Evolutionary conservation across 148 eudicot genomes (phyloP), one percentile per base, ranked within the genome.

Genomic region (Nepenthes gracilis): DNA sequence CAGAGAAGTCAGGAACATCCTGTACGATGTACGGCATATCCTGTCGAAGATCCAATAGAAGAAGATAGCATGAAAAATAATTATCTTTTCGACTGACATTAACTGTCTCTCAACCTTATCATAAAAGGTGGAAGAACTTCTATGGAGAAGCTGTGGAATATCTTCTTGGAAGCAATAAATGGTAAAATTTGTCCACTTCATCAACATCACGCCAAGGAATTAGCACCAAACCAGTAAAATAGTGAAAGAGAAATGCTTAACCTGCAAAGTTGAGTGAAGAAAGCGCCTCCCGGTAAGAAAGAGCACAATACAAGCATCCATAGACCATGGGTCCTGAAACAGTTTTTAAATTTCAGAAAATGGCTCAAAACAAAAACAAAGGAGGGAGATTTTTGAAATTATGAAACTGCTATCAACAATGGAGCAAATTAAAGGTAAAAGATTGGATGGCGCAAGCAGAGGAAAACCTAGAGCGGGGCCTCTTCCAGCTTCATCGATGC

Each of bases 401-500:
- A 35, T 34, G 57, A 9, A 55, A 68, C 53, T 10, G 53, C 4
- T 40, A 40, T 40, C 8, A 40, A 1, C 45, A 3, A 40, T 40
- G 4, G 4, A 35, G 47, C 23, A 54, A 54, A 35, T 43, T 12
- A 6, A 23, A 36, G 23, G 37, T 60, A 58, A 54, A 48, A 32
- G 1, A 33, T 10, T 50, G 36, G 1, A 45, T 6, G 47, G 8
- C 8, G 9, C 7, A 67, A 5, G 51, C 35, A 57, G 36, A 51
- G 55, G 57, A 35, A 64, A 72, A 83, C 98, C 98, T 80, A 93
- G 77, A 68, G 88, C 98, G 57, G 98, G 98, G 67, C 98, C 98
- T 52, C 98, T 83, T 34, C 98, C 98, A 72, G 98, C 98, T 80
- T 93, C 98, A 61, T 93, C 98, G 67, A 93, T 92, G 49, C 98